These are phyloP conservation scores for Davidsoniella australis DNA, from an alignment of 2,329 filamentous ascomycete species.

Conservation along the genomic window DNA sequence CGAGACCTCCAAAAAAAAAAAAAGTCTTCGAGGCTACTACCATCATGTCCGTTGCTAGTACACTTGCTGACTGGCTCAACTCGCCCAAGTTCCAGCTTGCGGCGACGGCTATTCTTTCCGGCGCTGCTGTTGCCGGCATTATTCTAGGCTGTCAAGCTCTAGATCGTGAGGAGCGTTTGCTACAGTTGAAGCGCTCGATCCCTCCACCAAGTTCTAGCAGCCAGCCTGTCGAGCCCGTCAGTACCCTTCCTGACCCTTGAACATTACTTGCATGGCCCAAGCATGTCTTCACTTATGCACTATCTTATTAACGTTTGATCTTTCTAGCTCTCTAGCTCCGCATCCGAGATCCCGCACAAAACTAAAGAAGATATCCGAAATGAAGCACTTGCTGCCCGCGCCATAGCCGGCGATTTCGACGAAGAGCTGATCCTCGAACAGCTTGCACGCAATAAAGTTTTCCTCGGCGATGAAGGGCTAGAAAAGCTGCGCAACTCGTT, in stretches of 20 bases:
- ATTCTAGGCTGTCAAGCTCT: slow-evolving; percentile 45
- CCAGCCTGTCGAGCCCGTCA: slow-evolving; percentile 11
- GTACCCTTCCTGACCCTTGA: neutral
- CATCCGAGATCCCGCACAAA: slow-evolving; percentile 29
- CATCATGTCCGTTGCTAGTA: slow-evolving; percentile 11
- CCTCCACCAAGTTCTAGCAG: slow-evolving; percentile 21
- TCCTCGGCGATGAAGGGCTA: slow-evolving; percentile 69
- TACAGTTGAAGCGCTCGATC: slow-evolving; percentile 43
- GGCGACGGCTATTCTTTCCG: slow-evolving; percentile 51
- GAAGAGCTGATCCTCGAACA: slow-evolving; percentile 85
- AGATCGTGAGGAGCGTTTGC: slow-evolving; percentile 35
- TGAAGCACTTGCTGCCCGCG: slow-evolving; percentile 38
- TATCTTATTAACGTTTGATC: slow-evolving; percentile 4
- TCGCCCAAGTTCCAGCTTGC: slow-evolving; percentile 43
- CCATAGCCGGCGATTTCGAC: slow-evolving; percentile 46
- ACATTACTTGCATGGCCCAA: neutral
- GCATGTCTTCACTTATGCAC: too few relatives aligned
- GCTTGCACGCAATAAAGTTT: slow-evolving; percentile 80
- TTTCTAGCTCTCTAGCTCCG: slow-evolving; percentile 42
- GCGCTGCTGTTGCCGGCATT: slow-evolving; percentile 40
- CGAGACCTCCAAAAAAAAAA: neutral
- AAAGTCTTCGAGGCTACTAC: neutral
- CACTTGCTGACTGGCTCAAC: slow-evolving; percentile 12
- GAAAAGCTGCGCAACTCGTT: slow-evolving; percentile 64
- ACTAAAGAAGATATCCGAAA: slow-evolving; percentile 47